These are phyloP conservation scores for Saturnispora dispora DNA, from an alignment of 805 yeast species.

Conservation along the genomic window DNA sequence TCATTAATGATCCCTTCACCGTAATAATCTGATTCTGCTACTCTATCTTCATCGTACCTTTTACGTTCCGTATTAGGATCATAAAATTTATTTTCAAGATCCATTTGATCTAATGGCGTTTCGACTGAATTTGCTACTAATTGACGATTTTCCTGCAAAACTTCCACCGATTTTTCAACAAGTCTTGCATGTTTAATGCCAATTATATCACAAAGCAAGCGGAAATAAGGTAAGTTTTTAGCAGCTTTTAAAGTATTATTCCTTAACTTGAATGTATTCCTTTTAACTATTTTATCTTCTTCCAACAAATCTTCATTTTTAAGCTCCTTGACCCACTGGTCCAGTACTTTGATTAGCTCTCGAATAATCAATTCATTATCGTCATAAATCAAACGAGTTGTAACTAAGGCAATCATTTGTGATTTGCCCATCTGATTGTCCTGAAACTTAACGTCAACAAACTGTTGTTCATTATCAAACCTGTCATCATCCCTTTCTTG, in stretches of 20 bases:
- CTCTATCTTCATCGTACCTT: not conserved
- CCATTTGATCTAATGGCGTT: slow-evolving; percentile 20
- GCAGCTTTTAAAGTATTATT: slow-evolving; percentile 6
- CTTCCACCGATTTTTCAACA: slow-evolving; percentile 4
- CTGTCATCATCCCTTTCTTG: slow-evolving; percentile 23
- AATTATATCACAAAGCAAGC: slow-evolving; percentile 19
- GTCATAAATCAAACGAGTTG: slow-evolving; percentile 27
- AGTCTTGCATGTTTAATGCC: slow-evolving; percentile 16
- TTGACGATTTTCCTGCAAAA: slow-evolving; percentile 10
- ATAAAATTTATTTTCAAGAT: slow-evolving; percentile 15
- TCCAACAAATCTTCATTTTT: not conserved
- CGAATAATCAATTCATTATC: slow-evolving; percentile 38
- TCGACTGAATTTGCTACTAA: slow-evolving; percentile 15
- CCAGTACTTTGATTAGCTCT: slow-evolving; percentile 29
- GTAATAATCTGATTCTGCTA: slow-evolving; percentile 11
- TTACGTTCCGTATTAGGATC: slow-evolving; percentile 8
- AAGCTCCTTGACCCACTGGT: slow-evolving; percentile 13
- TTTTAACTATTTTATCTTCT: not conserved
- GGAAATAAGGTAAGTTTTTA: slow-evolving; percentile 13
- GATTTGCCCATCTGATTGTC: slow-evolving; percentile 7
- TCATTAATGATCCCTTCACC: slow-evolving; percentile 12
- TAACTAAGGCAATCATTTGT: slow-evolving; percentile 20
- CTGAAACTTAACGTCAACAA: slow-evolving; percentile 15
- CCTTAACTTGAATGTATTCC: slow-evolving; percentile 5
- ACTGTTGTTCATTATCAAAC: slow-evolving; percentile 13